Conservation (phyloP, 2,329 filamentous ascomycete species). For the Pseudogymnoascus sp. region DNA sequence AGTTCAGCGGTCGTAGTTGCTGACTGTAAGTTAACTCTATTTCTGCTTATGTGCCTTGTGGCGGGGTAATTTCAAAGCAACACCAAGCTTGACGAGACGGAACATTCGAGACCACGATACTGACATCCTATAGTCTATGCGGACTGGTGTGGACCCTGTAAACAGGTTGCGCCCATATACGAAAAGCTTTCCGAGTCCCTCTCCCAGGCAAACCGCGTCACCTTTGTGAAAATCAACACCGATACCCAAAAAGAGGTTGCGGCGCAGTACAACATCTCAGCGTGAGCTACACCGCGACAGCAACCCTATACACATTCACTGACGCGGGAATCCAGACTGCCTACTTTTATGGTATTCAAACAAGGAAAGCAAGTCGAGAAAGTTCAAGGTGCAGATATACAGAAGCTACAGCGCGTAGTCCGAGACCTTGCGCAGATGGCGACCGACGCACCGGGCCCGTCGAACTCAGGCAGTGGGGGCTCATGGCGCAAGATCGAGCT, state of each 20-base stretch:
- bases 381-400: slow-evolving; percentile 65
- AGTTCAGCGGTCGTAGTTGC: slow-evolving; percentile 73
- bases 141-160: slow-evolving; percentile 79
- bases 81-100: not conserved
- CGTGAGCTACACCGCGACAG: slow-evolving; percentile 34
- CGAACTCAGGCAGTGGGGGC: slow-evolving; percentile 34
- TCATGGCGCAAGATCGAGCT: slow-evolving; percentile 67
- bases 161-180: slow-evolving; percentile 74
- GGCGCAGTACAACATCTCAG: slow-evolving; percentile 62
- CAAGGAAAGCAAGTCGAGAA: slow-evolving; percentile 59
- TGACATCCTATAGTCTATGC: slow-evolving; percentile 60
- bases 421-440: slow-evolving; percentile 49
- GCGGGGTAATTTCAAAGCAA: slow-evolving; percentile 9
- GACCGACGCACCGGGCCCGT: slow-evolving; percentile 47
- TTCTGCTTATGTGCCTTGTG: slow-evolving; percentile 24
- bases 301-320: not conserved
- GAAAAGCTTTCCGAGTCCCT: slow-evolving; percentile 66
- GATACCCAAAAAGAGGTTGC: slow-evolving; percentile 70
- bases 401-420: slow-evolving; percentile 62
- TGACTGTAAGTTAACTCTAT: slow-evolving; percentile 61
- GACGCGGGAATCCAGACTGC: slow-evolving; percentile 43
- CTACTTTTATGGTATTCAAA: slow-evolving; percentile 87
- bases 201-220: slow-evolving; percentile 63
- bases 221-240: slow-evolving; percentile 81
- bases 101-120: slow-evolving; percentile 10